These are phyloP conservation scores for Aureobasidium pullulans DNA, from an alignment of 2,329 filamentous ascomycete species.

Conservation along the genomic window DNA sequence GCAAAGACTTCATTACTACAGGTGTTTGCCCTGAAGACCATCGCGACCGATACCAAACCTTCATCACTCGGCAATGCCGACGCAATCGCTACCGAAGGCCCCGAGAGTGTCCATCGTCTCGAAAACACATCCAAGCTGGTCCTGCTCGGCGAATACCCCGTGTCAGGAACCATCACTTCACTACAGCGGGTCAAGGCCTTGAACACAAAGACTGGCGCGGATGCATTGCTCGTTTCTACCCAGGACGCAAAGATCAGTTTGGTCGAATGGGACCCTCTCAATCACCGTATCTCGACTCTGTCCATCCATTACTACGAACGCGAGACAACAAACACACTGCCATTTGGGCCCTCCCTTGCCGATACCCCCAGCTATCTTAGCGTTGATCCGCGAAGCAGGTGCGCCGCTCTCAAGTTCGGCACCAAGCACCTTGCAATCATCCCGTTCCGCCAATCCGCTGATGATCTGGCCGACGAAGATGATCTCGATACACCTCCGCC, in stretches of 20 bases:
- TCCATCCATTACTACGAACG: conserved; percentile 98
- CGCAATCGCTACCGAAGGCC: background rate
- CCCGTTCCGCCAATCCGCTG: conserved; percentile 78
- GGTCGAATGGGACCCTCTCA: conserved; percentile 85
- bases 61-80: conserved; percentile 11
- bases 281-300: conserved; percentile 71
- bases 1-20: conserved; percentile 90
- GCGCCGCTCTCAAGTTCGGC: conserved; percentile 90
- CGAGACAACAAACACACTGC: conserved; percentile 74
- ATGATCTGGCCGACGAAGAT: conserved; percentile 86
- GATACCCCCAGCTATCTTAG: conserved; percentile 74
- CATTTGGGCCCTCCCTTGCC: conserved; percentile 70
- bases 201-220: conserved; percentile 69
- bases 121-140: conserved; percentile 63
- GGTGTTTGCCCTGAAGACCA: conserved; percentile 68
- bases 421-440: conserved; percentile 83
- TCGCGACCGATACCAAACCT: conserved; percentile 52
- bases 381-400: conserved; percentile 85
- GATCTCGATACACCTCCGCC: conserved; percentile 44
- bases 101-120: conserved; percentile 11
- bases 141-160: conserved; percentile 72
- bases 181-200: conserved; percentile 69
- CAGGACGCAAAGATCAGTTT: conserved; percentile 89
- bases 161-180: conserved; percentile 78
- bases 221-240: conserved; percentile 75